phyloP scores from a whole-genome alignment of 2,329 filamentous ascomycete species.

The Fusarium penzigii region DNA sequence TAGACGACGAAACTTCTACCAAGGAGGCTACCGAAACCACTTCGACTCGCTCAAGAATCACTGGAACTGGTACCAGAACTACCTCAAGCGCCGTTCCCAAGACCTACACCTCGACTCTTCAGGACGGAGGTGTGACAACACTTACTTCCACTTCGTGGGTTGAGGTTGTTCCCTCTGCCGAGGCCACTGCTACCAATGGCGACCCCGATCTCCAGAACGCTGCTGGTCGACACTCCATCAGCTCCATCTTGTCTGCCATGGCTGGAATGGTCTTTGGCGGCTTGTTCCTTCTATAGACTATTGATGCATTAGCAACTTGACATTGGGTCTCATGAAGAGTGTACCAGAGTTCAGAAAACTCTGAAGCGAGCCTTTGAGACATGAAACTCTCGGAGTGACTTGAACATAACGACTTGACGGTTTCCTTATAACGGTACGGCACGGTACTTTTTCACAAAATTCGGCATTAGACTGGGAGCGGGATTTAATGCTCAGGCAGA shows the following conservation, averaged over 20 bases:
- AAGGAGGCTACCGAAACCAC: conserved; percentile 16
- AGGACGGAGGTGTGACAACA: conserved; percentile 45
- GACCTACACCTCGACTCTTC: conserved; percentile 48
- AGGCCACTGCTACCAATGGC: conserved; percentile 27
- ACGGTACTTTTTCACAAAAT: conserved; percentile 15
- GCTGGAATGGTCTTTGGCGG: conserved; percentile 32
- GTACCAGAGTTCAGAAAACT: conserved; percentile 2
- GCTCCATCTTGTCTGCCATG: conserved; percentile 27
- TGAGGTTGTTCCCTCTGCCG: conserved; percentile 40
- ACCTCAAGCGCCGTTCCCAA: conserved; percentile 39
- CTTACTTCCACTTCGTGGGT: conserved; percentile 54
- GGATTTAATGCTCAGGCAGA: conserved; percentile 22
- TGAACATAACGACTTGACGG: background rate
- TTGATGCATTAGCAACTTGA: background rate
- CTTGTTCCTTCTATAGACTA: conserved; percentile 29
- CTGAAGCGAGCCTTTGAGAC: conserved; percentile 1
- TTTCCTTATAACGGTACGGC: background rate
- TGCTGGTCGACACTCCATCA: conserved; percentile 27
- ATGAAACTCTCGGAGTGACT: background rate
- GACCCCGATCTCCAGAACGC: conserved; percentile 41
- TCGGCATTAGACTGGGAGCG: conserved; percentile 25
- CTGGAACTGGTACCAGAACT: conserved; percentile 33
- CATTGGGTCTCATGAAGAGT: conserved; percentile 1
- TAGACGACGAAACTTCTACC: conserved; percentile 22
- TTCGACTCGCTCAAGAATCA: conserved; percentile 33